Evolutionary conservation across 1,139 yeast species (phyloP).

Genomic region (Pichia sp.): DNA sequence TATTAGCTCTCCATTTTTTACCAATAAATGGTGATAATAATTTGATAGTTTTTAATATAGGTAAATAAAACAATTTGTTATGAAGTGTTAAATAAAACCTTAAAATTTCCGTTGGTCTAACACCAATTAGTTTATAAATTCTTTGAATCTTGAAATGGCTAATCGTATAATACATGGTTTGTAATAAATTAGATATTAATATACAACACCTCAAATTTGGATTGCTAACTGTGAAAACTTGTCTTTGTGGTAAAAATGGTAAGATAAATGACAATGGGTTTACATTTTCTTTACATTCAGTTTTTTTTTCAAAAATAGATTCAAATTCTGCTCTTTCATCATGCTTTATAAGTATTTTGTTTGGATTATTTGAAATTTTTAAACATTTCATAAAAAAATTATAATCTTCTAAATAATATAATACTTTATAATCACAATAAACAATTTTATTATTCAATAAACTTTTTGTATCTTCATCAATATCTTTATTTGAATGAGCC

Average conservation of each 20-base stretch:
- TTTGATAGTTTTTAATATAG: slow-evolving; percentile 68
- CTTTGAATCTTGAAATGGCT: slow-evolving; percentile 45
- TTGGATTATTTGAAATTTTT: slow-evolving; percentile 14
- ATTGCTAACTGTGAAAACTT: slow-evolving; percentile 21
- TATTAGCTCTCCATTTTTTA: slow-evolving; percentile 86
- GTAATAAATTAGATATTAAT: slow-evolving; percentile 41
- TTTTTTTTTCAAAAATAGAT: slow-evolving; percentile 18
- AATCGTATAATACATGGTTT: slow-evolving; percentile 39
- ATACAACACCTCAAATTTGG: slow-evolving; percentile 42
- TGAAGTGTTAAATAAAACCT: slow-evolving; percentile 42
- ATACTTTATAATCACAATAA: slow-evolving; percentile 27
- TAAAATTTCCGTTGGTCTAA: slow-evolving; percentile 48
- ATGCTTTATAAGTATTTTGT: slow-evolving; percentile 7
- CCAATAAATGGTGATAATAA: slow-evolving; percentile 88
- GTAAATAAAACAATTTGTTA: slow-evolving; percentile 57
- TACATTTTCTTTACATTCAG: slow-evolving; percentile 8
- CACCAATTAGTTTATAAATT: slow-evolving; percentile 47
- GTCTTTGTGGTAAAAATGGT: slow-evolving; percentile 27
- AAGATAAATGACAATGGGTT: slow-evolving; percentile 20
- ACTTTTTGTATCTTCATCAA: slow-evolving; percentile 24
- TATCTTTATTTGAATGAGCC: slow-evolving; percentile 20
- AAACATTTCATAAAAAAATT: slow-evolving; percentile 24
- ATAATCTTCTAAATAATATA: slow-evolving; percentile 24
- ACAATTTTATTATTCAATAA: slow-evolving; percentile 25
- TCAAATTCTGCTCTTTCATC: slow-evolving; percentile 16